A percentile compares a stretch with the other conserved stretches of the same genome.
phyloP scores from a whole-genome alignment of 331 rosid species.

The Telfairia occidentalis region DNA sequence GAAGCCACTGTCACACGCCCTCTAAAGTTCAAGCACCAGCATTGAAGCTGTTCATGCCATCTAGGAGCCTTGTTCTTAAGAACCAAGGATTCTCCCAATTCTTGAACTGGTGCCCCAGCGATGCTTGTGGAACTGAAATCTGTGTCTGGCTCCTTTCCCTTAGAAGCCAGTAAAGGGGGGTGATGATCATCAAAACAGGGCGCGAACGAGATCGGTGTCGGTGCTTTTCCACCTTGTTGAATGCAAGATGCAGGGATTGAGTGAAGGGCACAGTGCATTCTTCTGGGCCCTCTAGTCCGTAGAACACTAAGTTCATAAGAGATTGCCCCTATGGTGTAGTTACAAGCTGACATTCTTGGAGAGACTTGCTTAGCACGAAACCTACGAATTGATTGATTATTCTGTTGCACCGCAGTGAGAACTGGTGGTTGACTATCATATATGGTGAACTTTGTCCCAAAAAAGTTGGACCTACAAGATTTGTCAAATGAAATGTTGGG shows the following conservation, averaged over 20 bases:
- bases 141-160: conserved; percentile 28
- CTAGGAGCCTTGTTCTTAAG: conserved; percentile 79
- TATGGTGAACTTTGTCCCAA: conserved; percentile 71
- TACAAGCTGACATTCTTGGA: conserved; percentile 53
- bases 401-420: conserved; percentile 21
- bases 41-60: conserved; percentile 83
- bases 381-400: conserved; percentile 36
- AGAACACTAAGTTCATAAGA: conserved; percentile 68
- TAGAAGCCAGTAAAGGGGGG: conserved; percentile 20
- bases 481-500: conserved; percentile 8
- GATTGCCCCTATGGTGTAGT: conserved; percentile 37
- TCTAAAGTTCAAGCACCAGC: conserved; percentile 80
- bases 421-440: conserved; percentile 48
- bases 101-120: conserved; percentile 20
- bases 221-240: conserved; percentile 65
- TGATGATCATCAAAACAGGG: conserved; percentile 28
- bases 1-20: conserved; percentile 88
- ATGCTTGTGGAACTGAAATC: conserved; percentile 29
- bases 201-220: conserved; percentile 47
- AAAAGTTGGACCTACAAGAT: conserved; percentile 61
- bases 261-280: conserved; percentile 61
- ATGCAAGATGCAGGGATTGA: conserved; percentile 62
- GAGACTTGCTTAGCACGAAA: conserved; percentile 62
- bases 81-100: conserved; percentile 36
- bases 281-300: conserved; percentile 71